These are phyloP conservation scores for Cutaneotrichosporon sp. DNA, from an alignment of 1,284 basidiomycete genomes.

Conservation along the genomic window DNA sequence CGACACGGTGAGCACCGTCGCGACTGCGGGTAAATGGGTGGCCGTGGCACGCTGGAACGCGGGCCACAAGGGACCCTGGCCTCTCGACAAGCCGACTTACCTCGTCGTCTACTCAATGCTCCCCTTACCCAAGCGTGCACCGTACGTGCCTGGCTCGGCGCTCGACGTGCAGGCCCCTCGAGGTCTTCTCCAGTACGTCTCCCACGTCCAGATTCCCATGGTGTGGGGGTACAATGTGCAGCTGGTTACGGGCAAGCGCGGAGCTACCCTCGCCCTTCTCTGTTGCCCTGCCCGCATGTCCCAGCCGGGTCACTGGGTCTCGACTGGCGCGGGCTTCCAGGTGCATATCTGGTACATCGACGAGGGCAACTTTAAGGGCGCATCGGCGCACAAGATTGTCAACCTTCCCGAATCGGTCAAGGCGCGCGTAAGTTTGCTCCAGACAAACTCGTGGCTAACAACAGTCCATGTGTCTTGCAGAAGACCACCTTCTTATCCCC, in stretches of 20 bases:
- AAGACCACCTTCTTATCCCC: neutral
- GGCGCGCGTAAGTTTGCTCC: neutral
- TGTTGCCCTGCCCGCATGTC: too few species aligned
- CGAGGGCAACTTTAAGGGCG: neutral
- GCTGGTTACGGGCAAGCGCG: neutral
- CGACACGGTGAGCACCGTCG: too few species aligned
- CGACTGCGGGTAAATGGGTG: neutral
- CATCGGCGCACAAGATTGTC: neutral
- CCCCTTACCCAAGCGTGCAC: neutral
- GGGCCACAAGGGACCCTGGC: neutral
- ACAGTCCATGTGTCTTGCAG: neutral
- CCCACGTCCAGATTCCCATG: neutral
- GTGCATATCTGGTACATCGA: slow-evolving; percentile 5
- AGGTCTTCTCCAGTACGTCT: neutral
- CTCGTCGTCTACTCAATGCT: neutral
- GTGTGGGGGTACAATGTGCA: slow-evolving; percentile 1
- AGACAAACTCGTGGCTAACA: neutral
- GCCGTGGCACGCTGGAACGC: neutral
- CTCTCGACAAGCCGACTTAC: neutral
- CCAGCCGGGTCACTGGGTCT: neutral
- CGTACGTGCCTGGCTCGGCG: too few species aligned
- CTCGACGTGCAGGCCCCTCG: neutral
- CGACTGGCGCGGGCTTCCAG: neutral
- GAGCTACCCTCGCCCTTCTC: neutral
- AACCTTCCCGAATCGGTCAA: neutral